Base-by-base conservation (phyloP, 1,284 basidiomycete species). In the Sporisorium graminicola region DNA sequence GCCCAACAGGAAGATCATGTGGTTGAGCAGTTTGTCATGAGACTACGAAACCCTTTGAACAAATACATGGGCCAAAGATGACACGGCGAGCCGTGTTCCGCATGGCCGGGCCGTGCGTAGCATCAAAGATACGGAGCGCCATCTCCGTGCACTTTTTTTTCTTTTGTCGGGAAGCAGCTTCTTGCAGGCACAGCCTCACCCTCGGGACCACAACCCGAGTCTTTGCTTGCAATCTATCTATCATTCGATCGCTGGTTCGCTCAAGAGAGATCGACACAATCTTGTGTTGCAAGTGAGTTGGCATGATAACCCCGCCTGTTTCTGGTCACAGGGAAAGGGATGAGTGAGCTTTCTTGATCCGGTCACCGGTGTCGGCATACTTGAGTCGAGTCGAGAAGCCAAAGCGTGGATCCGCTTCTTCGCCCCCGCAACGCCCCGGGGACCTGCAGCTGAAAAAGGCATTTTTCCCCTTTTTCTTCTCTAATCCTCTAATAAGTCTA, bases 111-210 rank as follows among this genome's bases (percentile, higher is more conserved):
- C 65, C 59, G 59, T 61, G 52, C 35, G 44, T 18, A 10, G 13
- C 13, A 22, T 27, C 29, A n/a, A 40, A 61, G 40, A 67, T 43
- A 55, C 64, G 53, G 64, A 49, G 50, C n/a, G 46, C 16, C 46
- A 27, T 37, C n/a, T 31, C 58, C 58, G 64, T 29, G 29, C 50
- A 20, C 20, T 35, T 31, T 54, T 49, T 29, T 29, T n/a, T 0
- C 3, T 24, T n/a, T n/a, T n/a, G n/a, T n/a, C 14, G 37, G 37
- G n/a, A 40, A 18, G 37, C 37, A 40, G 40, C 9, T 14, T 20
- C 24, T 24, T 31, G 67, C 58, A 70, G 58, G 47, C 67, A 70
- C 67, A 70, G 67, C 67, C 67, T 49, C 52, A 3, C 44, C 14
- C n/a, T 22, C 51, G 27, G 40, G n/a, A n/a, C 40, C 18, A 43